Percentiles rank a stretch among this genome's conserved stretches.
phyloP scores from a whole-genome alignment of 1,139 yeast genomes.

The Saccharomyces hybrid region DNA sequence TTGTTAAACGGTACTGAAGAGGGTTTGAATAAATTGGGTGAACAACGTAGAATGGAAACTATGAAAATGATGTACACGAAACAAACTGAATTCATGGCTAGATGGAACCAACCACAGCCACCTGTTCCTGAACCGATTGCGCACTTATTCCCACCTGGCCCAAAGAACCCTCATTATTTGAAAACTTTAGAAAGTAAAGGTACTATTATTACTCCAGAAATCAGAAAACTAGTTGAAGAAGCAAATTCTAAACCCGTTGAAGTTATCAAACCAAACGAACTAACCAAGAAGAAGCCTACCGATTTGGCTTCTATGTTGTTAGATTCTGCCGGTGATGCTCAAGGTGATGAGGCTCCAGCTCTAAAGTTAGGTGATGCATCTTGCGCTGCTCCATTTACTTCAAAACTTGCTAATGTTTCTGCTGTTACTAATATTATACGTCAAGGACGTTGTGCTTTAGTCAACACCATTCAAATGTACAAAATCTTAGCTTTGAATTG shows the following conservation, averaged over 20 bases:
- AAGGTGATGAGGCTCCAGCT: conserved; percentile 81
- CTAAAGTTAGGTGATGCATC: conserved; percentile 97
- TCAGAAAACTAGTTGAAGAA: conserved; percentile 49
- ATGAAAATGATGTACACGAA: conserved; percentile 68
- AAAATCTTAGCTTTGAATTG: conserved; percentile 95
- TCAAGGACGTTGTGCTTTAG: conserved; percentile 98
- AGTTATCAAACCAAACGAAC: conserved; percentile 24
- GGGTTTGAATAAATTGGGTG: conserved; percentile 83
- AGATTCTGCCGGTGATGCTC: conserved; percentile 64
- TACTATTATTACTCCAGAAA: conserved; percentile 60
- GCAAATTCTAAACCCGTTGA: conserved; percentile 30
- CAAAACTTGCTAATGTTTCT: conserved; percentile 84
- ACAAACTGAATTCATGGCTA: conserved; percentile 67
- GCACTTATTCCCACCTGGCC: conserved; percentile 95
- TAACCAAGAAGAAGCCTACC: conserved; percentile 31
- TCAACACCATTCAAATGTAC: conserved; percentile 97
- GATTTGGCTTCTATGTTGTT: conserved; percentile 70
- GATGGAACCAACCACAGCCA: conserved; percentile 78
- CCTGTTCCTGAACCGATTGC: conserved; percentile 86
- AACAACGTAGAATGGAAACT: conserved; percentile 62
- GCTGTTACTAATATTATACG: conserved; percentile 91
- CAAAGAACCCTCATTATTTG: conserved; percentile 78
- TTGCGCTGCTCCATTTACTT: conserved; percentile 98
- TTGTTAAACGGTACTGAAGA: conserved; percentile 94
- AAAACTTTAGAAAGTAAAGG: conserved; percentile 82